Evolutionary conservation across 164 flowering plant species (phyloP), one percentile per base, ranked within the genome.

Genomic region (Vitis cinerea): DNA sequence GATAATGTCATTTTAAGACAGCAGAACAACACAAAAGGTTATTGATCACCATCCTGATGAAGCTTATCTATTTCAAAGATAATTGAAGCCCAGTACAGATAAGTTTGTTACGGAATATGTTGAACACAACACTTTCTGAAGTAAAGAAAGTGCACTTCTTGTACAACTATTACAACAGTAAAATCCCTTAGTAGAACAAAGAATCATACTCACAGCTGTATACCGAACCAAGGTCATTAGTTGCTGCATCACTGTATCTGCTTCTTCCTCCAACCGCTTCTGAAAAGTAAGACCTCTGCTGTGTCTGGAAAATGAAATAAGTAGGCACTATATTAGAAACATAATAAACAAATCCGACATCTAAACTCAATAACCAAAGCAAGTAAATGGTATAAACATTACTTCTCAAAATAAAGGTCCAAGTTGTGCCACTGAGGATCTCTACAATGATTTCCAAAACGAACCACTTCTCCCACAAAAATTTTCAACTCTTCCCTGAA

Each of bases 361-460:
- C 13, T 13, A 9, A 31, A 44, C 10, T 37, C 56, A 47, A 44
- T 19, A 17, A 47, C 14, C 54, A 63, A 52, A 57, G 14, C 15
- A 14, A 44, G 50, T 19, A 9, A 63, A 37, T 47, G 53, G 6
- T 10, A 60, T 31, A 2, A 1, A 49, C 29, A 53, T 81, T 87
- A 93, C 98, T 88, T 91, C 59, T 87, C 92, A 83, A 93, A 90
- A 71, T 87, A 93, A 15, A 97, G 97, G 52, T 87, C 93, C 79
- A 93, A 82, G 76, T 88, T 82, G 78, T 91, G 98, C 94, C 95
- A 93, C 68, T 93, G 96, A 71, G 97, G 90, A 84, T 93, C 95
- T 84, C 86, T 93, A 74, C 90, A 87, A 9, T 90, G 90, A 77
- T 93, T 91, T 72, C 98, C 98, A 81, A 93, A 93, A 29, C 98